Percentiles rank a stretch among this genome's conserved stretches.
Evolutionary conservation across 1,284 basidiomycete genomes (phyloP).

Genomic region (Athelia sp.): DNA sequence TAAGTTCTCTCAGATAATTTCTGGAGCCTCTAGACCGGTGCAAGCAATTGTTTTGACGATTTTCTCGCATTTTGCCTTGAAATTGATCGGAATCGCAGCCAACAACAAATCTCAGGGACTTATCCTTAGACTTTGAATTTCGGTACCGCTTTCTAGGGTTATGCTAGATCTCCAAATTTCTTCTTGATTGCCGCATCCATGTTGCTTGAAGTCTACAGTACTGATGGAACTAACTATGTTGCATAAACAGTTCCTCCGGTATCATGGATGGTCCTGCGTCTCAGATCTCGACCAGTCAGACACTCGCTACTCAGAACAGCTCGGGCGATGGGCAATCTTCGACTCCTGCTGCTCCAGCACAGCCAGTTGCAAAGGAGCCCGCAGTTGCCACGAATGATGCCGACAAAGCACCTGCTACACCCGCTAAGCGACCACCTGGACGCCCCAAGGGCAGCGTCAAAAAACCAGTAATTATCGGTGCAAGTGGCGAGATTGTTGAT

Average conservation of each 20-base stretch:
- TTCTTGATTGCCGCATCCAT: too few species aligned
- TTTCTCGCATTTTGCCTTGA: too few species aligned
- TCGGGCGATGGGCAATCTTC: not conserved
- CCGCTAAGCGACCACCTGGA: conserved; percentile 26
- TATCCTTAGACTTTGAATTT: too few species aligned
- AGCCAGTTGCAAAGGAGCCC: not conserved
- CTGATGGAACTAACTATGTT: not conserved
- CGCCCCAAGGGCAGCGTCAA: conserved; percentile 53
- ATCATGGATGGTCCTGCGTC: not conserved
- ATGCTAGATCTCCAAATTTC: too few species aligned
- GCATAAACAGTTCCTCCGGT: not conserved
- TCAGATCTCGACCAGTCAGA: not conserved
- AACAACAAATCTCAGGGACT: too few species aligned
- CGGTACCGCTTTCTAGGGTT: too few species aligned
- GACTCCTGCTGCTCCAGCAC: not conserved
- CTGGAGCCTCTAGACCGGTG: too few species aligned
- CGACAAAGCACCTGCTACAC: not conserved
- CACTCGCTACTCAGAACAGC: not conserved
- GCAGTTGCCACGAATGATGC: too few species aligned
- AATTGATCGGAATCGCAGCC: too few species aligned
- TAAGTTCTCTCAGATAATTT: not conserved
- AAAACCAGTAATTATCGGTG: conserved; percentile 24
- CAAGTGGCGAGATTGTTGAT: conserved; percentile 22
- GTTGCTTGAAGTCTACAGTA: too few species aligned
- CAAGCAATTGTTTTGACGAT: too few species aligned